Percentiles rank a stretch among this genome's conserved stretches.
Conservation (phyloP, 2,329 filamentous ascomycete species). For the Paradendryphiella salina region DNA sequence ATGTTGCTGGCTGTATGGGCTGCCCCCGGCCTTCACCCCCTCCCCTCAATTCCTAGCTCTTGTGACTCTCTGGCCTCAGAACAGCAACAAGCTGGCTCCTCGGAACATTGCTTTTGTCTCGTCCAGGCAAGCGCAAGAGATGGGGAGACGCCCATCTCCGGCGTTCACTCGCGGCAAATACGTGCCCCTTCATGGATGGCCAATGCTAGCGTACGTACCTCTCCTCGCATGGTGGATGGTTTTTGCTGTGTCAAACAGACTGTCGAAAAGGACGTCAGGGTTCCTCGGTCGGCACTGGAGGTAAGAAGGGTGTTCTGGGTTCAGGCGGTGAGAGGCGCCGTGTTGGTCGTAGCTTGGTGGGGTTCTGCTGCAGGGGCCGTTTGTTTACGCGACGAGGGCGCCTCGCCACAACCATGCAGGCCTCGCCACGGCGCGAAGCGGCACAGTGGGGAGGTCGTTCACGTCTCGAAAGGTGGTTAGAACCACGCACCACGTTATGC, state of each 20-base stretch:
- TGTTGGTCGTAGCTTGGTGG: slow-evolving; percentile 28
- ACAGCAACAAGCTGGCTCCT: not conserved
- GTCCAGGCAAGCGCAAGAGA: slow-evolving; percentile 12
- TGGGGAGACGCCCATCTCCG: slow-evolving; percentile 2
- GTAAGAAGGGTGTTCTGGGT: slow-evolving; percentile 20
- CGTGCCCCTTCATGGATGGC: not conserved
- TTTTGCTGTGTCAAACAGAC: slow-evolving; percentile 44
- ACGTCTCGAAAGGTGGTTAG: not conserved
- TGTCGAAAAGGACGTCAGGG: slow-evolving; percentile 27
- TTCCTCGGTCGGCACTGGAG: slow-evolving; percentile 14
- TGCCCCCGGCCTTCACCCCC: no score
- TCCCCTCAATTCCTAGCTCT: not conserved
- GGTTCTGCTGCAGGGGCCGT: slow-evolving; percentile 23
- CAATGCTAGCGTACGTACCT: slow-evolving; percentile 38
- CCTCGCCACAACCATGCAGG: slow-evolving; percentile 10
- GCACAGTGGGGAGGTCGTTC: not conserved
- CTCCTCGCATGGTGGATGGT: slow-evolving; percentile 47
- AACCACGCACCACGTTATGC: not conserved
- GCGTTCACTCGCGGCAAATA: not conserved
- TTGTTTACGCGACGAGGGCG: slow-evolving; percentile 21
- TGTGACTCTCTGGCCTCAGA: not conserved
- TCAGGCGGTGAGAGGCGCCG: slow-evolving; percentile 23
- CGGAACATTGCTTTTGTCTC: slow-evolving; percentile 2
- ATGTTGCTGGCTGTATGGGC: not conserved
- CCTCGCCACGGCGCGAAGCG: slow-evolving; percentile 3